Percentiles rank a stretch among this genome's conserved stretches.
Conservation (phyloP, 345 rosid species). For the Litchi chinensis region DNA sequence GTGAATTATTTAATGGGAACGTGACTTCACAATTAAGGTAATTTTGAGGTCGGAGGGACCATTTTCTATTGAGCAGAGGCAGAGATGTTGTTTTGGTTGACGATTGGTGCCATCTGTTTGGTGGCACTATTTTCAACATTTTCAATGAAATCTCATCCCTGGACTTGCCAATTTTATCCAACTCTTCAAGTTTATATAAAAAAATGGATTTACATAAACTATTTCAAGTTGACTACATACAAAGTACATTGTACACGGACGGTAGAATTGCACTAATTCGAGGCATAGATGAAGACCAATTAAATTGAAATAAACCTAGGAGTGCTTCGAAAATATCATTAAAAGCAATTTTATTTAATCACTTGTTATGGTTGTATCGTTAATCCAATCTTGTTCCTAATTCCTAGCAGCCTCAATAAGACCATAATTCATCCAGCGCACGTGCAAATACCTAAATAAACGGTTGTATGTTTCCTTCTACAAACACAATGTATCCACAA, state of each 20-base stretch:
- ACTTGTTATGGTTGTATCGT: neutral
- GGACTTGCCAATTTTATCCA: slow-evolving; percentile 7
- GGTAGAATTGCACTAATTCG: neutral
- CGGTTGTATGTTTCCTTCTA: slow-evolving; percentile 19
- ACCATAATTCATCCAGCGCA: neutral
- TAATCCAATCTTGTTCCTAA: too few relatives aligned
- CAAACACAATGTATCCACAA: neutral
- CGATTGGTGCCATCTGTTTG: slow-evolving; percentile 20
- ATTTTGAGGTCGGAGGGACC: slow-evolving; percentile 6
- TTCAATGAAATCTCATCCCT: slow-evolving; percentile 17
- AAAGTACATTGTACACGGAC: neutral
- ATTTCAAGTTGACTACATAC: neutral
- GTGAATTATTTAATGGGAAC: too few relatives aligned
- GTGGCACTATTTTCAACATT: slow-evolving; percentile 1
- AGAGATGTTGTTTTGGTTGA: slow-evolving; percentile 13
- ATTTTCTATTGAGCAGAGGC: neutral
- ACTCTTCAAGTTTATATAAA: neutral
- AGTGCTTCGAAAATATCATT: neutral
- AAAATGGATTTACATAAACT: neutral
- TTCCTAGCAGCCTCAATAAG: neutral
- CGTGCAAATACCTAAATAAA: slow-evolving; percentile 14
- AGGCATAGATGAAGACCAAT: neutral
- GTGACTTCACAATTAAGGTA: slow-evolving; percentile 10
- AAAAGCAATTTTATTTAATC: neutral
- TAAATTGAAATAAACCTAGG: neutral